Percentiles rank a stretch among this genome's conserved stretches.
phyloP scores from a whole-genome alignment of 176 grass and related monocot genomes.

The Alopecurus myosuroides region DNA sequence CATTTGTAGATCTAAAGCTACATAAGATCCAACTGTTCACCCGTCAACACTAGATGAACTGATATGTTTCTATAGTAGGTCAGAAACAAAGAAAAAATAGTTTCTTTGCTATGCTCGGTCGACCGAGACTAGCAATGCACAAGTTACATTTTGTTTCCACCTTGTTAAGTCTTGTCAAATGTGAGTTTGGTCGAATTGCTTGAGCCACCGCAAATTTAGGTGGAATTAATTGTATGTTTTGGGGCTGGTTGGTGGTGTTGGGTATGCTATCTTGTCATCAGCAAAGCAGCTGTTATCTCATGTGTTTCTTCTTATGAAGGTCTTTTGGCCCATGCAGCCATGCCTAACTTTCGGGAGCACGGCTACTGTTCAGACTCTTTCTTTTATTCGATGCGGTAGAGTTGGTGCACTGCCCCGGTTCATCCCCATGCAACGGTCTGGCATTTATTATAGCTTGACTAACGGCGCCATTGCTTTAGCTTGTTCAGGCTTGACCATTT shows the following conservation, averaged over 20 bases:
- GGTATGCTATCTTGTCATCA: conserved; percentile 28
- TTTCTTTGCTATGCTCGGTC: not conserved
- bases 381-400: conserved; percentile 25
- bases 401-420: not conserved
- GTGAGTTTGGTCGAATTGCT: conserved; percentile 3
- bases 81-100: no score
- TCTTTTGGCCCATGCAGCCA: conserved; percentile 17
- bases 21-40: not conserved
- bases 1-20: not conserved
- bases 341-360: conserved; percentile 27
- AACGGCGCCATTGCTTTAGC: not conserved
- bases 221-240: not conserved
- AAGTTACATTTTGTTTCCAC: not conserved
- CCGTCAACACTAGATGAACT: no score
- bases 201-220: not conserved
- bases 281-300: conserved; percentile 16
- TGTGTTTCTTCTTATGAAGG: not conserved
- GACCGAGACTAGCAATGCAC: not conserved
- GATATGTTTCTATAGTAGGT: no score
- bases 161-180: conserved; percentile 29
- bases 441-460: not conserved
- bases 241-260: not conserved
- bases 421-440: not conserved
- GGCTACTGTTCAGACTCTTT: conserved; percentile 16
- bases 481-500: no score